These are phyloP conservation scores for Climacium dendroides DNA, from an alignment of 225 moss, liverwort and hornwort genomes.

Conservation along the genomic window DNA sequence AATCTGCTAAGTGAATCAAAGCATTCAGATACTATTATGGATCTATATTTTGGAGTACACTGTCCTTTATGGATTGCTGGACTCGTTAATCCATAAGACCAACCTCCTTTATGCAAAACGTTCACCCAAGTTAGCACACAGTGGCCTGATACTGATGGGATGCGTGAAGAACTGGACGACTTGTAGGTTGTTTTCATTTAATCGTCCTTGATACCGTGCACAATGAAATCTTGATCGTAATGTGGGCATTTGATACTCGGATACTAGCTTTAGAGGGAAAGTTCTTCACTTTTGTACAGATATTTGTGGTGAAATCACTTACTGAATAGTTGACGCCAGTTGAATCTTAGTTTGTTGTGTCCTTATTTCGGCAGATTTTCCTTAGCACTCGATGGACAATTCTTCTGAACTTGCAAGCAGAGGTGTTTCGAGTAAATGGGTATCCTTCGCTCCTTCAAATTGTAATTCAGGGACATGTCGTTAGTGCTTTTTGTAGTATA, in stretches of 20 bases:
- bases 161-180: conserved; percentile 98
- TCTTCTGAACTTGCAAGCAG: conserved; percentile 80
- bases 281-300: background rate
- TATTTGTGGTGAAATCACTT: background rate
- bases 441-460: conserved; percentile 22
- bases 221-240: background rate
- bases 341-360: background rate
- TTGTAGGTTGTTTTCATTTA: conserved; percentile 51
- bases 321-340: background rate
- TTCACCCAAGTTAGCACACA: conserved; percentile 94
- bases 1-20: background rate
- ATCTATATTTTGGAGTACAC: background rate
- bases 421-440: conserved; percentile 72
- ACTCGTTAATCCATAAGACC: background rate
- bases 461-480: background rate
- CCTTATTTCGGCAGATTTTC: conserved; percentile 56
- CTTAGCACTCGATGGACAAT: conserved; percentile 98
- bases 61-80: background rate
- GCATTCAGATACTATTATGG: background rate
- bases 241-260: background rate
- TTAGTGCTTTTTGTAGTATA: background rate
- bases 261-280: background rate
- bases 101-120: conserved; percentile 43
- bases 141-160: conserved; percentile 92
- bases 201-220: background rate